These are phyloP conservation scores for Diaporthe ilicicola DNA, from an alignment of 2,329 filamentous ascomycete genomes.

Conservation along the genomic window DNA sequence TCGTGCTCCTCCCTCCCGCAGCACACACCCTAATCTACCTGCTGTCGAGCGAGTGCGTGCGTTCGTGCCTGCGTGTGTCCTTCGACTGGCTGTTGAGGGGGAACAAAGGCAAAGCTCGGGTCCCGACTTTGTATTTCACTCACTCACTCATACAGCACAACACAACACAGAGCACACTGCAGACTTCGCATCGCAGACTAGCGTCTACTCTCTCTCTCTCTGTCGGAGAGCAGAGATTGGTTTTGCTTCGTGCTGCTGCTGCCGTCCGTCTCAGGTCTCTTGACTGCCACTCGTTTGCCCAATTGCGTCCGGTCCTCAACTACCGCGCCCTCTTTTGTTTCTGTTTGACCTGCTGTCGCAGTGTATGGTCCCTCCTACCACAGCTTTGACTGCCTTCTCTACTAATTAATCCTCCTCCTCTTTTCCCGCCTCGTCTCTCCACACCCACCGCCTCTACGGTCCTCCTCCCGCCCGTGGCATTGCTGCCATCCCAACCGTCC, in stretches of 20 bases:
- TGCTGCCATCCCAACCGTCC: neutral
- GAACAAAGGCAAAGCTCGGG: constrained; percentile 7
- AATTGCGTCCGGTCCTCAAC: constrained; percentile 5
- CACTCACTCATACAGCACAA: neutral
- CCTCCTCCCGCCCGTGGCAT: neutral
- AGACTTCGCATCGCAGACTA: neutral
- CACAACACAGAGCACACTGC: neutral
- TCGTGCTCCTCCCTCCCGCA: constrained; percentile 9
- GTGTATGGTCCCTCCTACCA: constrained; percentile 2
- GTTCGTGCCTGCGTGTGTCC: neutral
- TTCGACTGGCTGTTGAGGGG: constrained; percentile 1
- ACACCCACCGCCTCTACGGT: neutral
- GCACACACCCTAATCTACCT: neutral
- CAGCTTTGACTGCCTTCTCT: neutral
- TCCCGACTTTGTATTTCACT: neutral
- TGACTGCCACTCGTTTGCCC: constrained; percentile 27
- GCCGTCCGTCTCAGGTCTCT: constrained; percentile 22
- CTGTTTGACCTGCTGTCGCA: constrained; percentile 22
- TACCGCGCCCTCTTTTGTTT: constrained; percentile 12
- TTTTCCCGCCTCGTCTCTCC: constrained; percentile 13
- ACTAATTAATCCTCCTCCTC: neutral
- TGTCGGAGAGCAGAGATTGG: constrained; percentile 2
- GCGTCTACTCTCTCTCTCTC: too few species aligned
- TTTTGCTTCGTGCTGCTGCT: constrained; percentile 6
- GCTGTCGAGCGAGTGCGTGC: neutral